phyloP scores from a whole-genome alignment of 441 rosid genomes.

The Lepidium campestre region DNA sequence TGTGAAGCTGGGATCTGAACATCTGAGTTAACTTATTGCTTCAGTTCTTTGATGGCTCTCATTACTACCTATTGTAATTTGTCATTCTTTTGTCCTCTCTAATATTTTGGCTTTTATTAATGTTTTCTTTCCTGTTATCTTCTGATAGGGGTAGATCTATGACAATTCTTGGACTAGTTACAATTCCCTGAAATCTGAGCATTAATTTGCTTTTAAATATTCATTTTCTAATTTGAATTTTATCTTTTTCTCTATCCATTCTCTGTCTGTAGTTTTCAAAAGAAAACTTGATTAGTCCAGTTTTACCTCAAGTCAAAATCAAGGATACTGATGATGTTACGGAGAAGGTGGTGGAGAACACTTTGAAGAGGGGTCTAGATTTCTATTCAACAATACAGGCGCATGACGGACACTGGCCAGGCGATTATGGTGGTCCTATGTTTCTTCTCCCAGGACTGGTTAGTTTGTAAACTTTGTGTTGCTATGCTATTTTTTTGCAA shows the following conservation, averaged over 20 bases:
- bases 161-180: neutral
- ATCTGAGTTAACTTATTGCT: neutral
- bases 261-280: conserved; percentile 47
- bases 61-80: neutral
- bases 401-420: conserved; percentile 92
- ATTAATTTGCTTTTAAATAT: neutral
- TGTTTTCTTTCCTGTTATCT: neutral
- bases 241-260: neutral
- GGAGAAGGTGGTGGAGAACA: conserved; percentile 38
- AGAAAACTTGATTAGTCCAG: conserved; percentile 36
- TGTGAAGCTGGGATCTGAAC: neutral
- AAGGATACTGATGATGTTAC: conserved; percentile 44
- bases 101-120: neutral
- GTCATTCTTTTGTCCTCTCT: neutral
- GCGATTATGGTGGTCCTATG: conserved; percentile 98
- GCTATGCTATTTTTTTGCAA: neutral
- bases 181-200: neutral
- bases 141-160: neutral
- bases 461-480: conserved; percentile 16
- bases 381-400: conserved; percentile 75
- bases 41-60: neutral
- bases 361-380: conserved; percentile 57
- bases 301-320: conserved; percentile 48
- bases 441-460: conserved; percentile 93
- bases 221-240: neutral